Evolutionary conservation across 495 filamentous ascomycete species (phyloP).

Genomic region (Penicillium silybi): DNA sequence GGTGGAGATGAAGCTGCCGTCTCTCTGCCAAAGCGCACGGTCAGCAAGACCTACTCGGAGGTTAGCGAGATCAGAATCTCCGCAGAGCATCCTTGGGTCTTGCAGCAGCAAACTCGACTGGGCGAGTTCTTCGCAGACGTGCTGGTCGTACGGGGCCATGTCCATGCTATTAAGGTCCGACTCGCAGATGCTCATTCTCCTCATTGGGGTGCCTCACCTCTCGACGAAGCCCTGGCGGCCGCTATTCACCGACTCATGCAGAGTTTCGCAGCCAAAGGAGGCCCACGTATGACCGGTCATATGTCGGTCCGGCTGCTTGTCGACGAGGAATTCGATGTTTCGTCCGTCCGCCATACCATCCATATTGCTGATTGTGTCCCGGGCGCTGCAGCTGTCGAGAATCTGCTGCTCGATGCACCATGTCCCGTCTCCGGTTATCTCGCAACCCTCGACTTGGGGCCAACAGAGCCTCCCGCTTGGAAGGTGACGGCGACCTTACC

Average conservation of each 20-base stretch:
- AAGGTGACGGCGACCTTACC: slow-evolving; percentile 12
- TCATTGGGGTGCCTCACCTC: slow-evolving; percentile 53
- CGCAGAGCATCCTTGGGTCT: slow-evolving; percentile 55
- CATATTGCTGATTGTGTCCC: slow-evolving; percentile 38
- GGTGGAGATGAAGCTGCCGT: slow-evolving; percentile 48
- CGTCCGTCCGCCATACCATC: slow-evolving; percentile 37
- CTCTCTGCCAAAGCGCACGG: slow-evolving; percentile 51
- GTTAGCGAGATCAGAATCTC: slow-evolving; percentile 55
- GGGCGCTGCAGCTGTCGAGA: slow-evolving; percentile 27
- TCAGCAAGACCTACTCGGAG: slow-evolving; percentile 49
- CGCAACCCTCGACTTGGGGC: slow-evolving; percentile 22
- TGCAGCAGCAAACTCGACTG: slow-evolving; percentile 64
- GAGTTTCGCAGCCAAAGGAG: slow-evolving; percentile 46
- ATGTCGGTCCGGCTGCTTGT: slow-evolving; percentile 64
- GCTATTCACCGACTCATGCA: slow-evolving; percentile 60
- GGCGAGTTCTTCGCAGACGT: slow-evolving; percentile 67
- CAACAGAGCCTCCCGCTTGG: slow-evolving; percentile 6
- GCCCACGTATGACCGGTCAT: slow-evolving; percentile 60
- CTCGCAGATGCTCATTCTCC: slow-evolving; percentile 29
- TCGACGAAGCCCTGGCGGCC: slow-evolving; percentile 48
- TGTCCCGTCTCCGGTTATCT: slow-evolving; percentile 35
- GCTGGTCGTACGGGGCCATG: slow-evolving; percentile 54
- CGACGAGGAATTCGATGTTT: slow-evolving; percentile 38
- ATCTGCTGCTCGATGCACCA: slow-evolving; percentile 23
- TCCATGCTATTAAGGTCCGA: slow-evolving; percentile 63